Percentiles rank a stretch among this genome's conserved stretches.
Conservation (phyloP, 495 filamentous ascomycete genomes). For the Penicillium desertorum region DNA sequence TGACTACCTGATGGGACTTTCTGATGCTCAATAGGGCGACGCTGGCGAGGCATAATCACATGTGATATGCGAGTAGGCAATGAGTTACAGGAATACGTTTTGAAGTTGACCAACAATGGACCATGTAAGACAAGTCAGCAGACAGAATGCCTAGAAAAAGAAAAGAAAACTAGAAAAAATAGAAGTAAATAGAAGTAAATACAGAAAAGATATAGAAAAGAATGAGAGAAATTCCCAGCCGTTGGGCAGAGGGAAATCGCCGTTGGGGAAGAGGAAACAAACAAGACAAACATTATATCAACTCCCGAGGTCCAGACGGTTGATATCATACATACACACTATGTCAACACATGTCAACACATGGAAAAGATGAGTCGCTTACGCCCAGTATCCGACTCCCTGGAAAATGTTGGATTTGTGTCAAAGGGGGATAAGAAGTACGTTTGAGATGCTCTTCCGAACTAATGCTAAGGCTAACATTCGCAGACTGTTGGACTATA, state of each 20-base stretch:
- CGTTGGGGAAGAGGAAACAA: constrained; percentile 23
- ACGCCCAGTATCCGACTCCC: constrained; percentile 69
- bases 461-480: constrained; percentile 11
- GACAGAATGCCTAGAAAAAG: constrained; percentile 8
- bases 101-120: constrained; percentile 14
- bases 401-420: constrained; percentile 76
- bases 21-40: constrained; percentile 32
- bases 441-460: constrained; percentile 12
- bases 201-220: constrained; percentile 9
- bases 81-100: constrained; percentile 4
- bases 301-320: constrained; percentile 1
- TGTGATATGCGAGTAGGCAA: constrained; percentile 22
- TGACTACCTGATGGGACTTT: constrained; percentile 20
- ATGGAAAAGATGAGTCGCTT: constrained; percentile 57
- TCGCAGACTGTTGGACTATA: constrained; percentile 69
- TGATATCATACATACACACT: background rate
- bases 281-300: constrained; percentile 22
- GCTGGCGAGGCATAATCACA: constrained; percentile 43
- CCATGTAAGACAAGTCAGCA: constrained; percentile 22
- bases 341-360: constrained; percentile 23
- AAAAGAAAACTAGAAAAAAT: constrained; percentile 2
- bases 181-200: background rate
- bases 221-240: constrained; percentile 10
- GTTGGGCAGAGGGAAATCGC: constrained; percentile 25
- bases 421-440: constrained; percentile 84